These are phyloP conservation scores for Physcia stellaris DNA, from an alignment of 495 filamentous ascomycete genomes.

Conservation along the genomic window DNA sequence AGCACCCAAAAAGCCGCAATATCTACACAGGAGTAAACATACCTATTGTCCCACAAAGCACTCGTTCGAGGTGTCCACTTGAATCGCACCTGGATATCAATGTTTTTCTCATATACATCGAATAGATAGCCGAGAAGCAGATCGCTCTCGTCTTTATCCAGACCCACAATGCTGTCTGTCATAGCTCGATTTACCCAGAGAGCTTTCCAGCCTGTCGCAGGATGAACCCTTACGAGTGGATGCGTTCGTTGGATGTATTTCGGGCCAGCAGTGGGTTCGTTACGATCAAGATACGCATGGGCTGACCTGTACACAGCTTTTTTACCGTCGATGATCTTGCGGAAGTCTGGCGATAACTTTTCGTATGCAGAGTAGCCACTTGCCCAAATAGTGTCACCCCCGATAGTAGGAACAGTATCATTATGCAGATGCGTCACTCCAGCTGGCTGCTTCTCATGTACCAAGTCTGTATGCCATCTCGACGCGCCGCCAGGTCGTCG, in stretches of 20 bases:
- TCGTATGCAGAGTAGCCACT: conserved; percentile 57
- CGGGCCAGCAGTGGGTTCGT: conserved; percentile 45
- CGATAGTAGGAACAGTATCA: conserved; percentile 48
- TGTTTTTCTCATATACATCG: conserved; percentile 50
- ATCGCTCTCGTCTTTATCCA: conserved; percentile 53
- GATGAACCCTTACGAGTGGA: conserved; percentile 57
- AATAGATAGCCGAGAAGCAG: conserved; percentile 52
- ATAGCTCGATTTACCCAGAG: conserved; percentile 57
- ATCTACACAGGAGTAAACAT: too few relatives aligned
- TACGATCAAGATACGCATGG: conserved; percentile 52
- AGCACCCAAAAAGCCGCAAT: too few relatives aligned
- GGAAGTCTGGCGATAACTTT: conserved; percentile 55
- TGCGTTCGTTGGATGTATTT: conserved; percentile 51
- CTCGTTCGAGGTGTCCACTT: conserved; percentile 48
- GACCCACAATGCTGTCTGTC: conserved; percentile 49
- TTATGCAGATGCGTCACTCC: conserved; percentile 59
- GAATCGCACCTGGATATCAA: conserved; percentile 56
- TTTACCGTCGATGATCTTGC: conserved; percentile 55
- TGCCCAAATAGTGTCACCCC: conserved; percentile 62
- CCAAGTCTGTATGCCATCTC: conserved; percentile 57
- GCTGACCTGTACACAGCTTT: conserved; percentile 53
- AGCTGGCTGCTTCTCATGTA: conserved; percentile 56
- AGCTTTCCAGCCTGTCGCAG: conserved; percentile 57
- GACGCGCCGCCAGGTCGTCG: conserved; percentile 50
- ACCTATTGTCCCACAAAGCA: conserved; percentile 51